Evolutionary conservation across 192 early-diverging fungal species (phyloP).

Genomic region (Coemansia sp.): DNA sequence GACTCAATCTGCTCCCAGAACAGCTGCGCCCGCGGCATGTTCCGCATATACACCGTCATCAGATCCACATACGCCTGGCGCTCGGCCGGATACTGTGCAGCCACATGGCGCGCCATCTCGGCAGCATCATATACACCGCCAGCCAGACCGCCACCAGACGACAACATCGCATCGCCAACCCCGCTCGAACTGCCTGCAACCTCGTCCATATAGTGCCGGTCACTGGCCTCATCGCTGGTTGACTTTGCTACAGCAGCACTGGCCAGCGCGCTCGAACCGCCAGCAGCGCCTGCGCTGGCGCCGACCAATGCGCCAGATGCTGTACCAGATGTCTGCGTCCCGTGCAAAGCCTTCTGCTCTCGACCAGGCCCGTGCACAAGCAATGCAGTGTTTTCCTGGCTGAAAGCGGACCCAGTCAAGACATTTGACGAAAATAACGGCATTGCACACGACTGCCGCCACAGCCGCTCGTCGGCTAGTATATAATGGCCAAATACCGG

Average conservation of each 20-base stretch:
- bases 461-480: slow-evolving; percentile 45
- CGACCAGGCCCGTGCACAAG: not conserved
- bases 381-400: slow-evolving; percentile 32
- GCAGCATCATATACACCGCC: not conserved
- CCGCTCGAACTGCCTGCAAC: not conserved
- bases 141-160: not conserved
- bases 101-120: slow-evolving; percentile 24
- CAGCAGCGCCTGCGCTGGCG: not conserved
- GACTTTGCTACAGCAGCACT: not conserved
- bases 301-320: slow-evolving; percentile 1
- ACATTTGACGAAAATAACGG: slow-evolving; percentile 44
- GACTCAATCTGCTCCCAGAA: slow-evolving; percentile 58
- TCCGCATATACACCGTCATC: slow-evolving; percentile 30
- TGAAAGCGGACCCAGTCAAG: slow-evolving; percentile 36
- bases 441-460: slow-evolving; percentile 37
- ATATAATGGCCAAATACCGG: slow-evolving; percentile 43
- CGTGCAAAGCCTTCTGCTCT: slow-evolving; percentile 3
- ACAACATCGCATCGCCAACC: not conserved
- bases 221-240: slow-evolving; percentile 9
- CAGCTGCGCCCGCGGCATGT: slow-evolving; percentile 23
- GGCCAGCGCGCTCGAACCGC: not conserved
- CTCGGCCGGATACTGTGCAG: slow-evolving; percentile 23
- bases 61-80: slow-evolving; percentile 49
- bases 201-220: slow-evolving; percentile 16
- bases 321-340: not conserved